Conservation (phyloP, 805 yeast species). For the Tetrapisispora iriomotensis region DNA sequence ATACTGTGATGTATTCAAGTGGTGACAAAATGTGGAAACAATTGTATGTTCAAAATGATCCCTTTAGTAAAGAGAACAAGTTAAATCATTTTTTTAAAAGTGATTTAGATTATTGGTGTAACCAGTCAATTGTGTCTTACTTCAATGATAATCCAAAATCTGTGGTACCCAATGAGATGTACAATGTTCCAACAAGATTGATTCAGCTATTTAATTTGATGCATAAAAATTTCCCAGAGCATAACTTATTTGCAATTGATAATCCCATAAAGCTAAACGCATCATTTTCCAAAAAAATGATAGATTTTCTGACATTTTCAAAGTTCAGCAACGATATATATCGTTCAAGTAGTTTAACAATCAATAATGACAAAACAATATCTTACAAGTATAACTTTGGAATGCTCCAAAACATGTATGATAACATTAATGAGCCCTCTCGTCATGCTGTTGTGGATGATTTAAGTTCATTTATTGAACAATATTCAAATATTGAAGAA, state of each 20-base stretch:
- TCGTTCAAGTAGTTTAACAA: conserved; percentile 1
- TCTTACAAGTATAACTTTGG: conserved; percentile 9
- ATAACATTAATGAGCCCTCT: conserved; percentile 10
- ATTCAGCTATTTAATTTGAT: conserved; percentile 20
- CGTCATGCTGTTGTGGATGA: conserved; percentile 8
- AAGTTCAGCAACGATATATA: background rate
- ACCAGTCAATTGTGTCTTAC: conserved; percentile 9
- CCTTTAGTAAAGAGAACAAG: too few relatives aligned
- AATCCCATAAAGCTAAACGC: conserved; percentile 13
- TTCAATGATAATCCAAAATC: conserved; percentile 3
- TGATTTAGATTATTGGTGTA: conserved; percentile 20
- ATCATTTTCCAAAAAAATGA: too few relatives aligned
- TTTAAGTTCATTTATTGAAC: conserved; percentile 15
- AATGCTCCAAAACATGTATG: conserved; percentile 13
- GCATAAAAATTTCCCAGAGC: conserved; percentile 18
- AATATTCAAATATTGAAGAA: conserved; percentile 12
- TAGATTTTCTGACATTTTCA: conserved; percentile 5
- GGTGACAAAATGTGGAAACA: conserved; percentile 17
- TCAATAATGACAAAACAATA: background rate
- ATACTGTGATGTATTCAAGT: conserved; percentile 14
- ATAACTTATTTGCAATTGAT: conserved; percentile 22
- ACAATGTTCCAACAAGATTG: conserved; percentile 21
- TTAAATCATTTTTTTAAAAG: conserved; percentile 6
- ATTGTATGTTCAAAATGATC: conserved; percentile 12
- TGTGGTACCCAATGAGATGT: background rate